Evolutionary conservation across 257 asterid genomes (phyloP).

Genomic region (Nicotiana attenuata): DNA sequence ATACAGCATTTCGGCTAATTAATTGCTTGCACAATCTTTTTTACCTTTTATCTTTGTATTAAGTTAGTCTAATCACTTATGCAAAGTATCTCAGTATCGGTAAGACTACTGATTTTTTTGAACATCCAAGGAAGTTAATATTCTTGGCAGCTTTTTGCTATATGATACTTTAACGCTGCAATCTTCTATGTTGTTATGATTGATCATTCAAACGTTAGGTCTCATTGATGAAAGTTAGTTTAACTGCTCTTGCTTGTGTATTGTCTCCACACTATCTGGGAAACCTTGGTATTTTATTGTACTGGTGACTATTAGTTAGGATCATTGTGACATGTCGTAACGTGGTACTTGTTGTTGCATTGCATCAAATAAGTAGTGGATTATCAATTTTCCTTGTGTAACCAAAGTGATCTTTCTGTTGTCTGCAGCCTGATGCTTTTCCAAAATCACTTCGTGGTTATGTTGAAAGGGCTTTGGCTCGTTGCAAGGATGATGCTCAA

Average conservation of each 20-base stretch:
- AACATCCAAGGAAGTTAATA: not conserved
- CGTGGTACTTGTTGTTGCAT: not conserved
- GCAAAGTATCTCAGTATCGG: not conserved
- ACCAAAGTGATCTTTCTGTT: conserved; percentile 27
- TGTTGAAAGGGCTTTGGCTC: conserved; percentile 97
- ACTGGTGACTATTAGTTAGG: not conserved
- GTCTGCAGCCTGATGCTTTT: conserved; percentile 68
- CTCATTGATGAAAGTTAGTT: not conserved
- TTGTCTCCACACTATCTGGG: not conserved
- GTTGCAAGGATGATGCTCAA: conserved; percentile 85
- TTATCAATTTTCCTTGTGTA: not conserved
- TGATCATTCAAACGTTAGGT: not conserved
- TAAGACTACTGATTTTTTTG: not conserved
- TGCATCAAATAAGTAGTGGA: conserved; percentile 5
- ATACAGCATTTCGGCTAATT: not conserved
- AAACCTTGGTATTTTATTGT: not conserved
- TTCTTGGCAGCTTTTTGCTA: not conserved
- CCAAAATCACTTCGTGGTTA: conserved; percentile 93
- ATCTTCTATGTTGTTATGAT: not conserved
- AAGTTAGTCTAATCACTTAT: not conserved
- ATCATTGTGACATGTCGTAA: not conserved
- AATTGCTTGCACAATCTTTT: too few species aligned
- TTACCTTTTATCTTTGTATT: not conserved
- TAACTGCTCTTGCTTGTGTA: not conserved
- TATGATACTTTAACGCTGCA: not conserved